These are phyloP conservation scores for Carex arenaria DNA, from an alignment of 202 grass and related monocot genomes.

Conservation along the genomic window DNA sequence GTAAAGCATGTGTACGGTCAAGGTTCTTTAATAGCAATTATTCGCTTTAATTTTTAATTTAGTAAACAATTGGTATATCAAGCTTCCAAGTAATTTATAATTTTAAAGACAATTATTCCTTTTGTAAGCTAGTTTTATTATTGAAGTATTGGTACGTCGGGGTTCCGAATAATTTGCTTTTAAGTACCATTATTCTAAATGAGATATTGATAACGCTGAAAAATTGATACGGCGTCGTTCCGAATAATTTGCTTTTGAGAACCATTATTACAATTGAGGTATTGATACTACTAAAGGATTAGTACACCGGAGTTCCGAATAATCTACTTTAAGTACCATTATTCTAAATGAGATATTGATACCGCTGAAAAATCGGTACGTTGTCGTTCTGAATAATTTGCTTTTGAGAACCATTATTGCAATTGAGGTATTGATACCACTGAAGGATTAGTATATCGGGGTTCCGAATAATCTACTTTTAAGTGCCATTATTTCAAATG, in stretches of 20 bases:
- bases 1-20: background rate
- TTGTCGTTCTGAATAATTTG: background rate
- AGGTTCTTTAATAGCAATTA: slow-evolving; percentile 4
- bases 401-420: too few relatives aligned
- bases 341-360: too few relatives aligned
- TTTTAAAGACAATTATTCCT: background rate
- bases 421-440: too few relatives aligned
- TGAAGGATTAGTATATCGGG: background rate
- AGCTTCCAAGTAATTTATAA: background rate
- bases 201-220: too few relatives aligned
- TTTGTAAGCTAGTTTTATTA: background rate
- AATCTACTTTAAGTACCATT: background rate
- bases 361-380: background rate
- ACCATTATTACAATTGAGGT: too few relatives aligned
- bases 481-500: background rate
- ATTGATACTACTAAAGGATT: too few relatives aligned
- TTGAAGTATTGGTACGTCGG: background rate
- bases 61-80: background rate
- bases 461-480: background rate
- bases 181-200: too few relatives aligned
- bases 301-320: background rate
- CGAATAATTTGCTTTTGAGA: background rate
- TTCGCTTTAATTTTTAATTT: background rate
- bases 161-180: background rate
- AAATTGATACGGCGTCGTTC: background rate